Evolutionary conservation across 257 asterid species (phyloP), one percentile per base, ranked within the genome.

Genomic region (Solanum rostratum): DNA sequence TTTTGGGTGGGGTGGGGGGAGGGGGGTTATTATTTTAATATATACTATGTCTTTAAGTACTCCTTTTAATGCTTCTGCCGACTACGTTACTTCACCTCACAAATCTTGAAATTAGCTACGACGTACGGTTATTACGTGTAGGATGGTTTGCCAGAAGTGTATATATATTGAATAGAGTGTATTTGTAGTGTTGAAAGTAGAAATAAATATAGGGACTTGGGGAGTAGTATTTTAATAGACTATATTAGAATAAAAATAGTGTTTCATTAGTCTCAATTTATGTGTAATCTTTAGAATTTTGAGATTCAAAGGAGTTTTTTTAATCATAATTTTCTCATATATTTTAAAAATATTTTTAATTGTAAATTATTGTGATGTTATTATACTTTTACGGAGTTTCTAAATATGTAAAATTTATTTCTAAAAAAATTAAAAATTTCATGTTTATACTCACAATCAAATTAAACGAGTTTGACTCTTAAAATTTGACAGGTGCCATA

Each of bases 11-110:
- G 37, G 37, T 4, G 39, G 0, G 39, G 39, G 6, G 39, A 5
- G 39, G 37, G 37, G 37, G 33, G 10, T 49, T 49, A 18, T 78
- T 15, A 78, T 46, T 45, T 45, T 22, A 12, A 66, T 68, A 37
- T 30, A n/a, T 45, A n/a, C 43, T 20, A 45, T 49, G 12, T 50
- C 60, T 37, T 69, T 18, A 24, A 73, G 43, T 22, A 18, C 37
- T 20, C 68, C 45, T 57, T 49, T 39, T 27, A 71, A 12, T 71
- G 62, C 29, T n/a, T 37, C 54, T 82, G 88, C 87, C 89, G 89
- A 83, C 91, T 88, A 86, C 88, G 89, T 79, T 59, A n/a, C 85
- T 53, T 74, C 81, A n/a, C 37, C 30, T 84, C 84, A 43, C 76
- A 80, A 24, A 37, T 79, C 88, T 86, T 83, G 88, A 85, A 85